Percentiles rank a stretch among this genome's conserved stretches.
Conservation (phyloP, 2,329 filamentous ascomycete species). For the Fusarium domesticum region DNA sequence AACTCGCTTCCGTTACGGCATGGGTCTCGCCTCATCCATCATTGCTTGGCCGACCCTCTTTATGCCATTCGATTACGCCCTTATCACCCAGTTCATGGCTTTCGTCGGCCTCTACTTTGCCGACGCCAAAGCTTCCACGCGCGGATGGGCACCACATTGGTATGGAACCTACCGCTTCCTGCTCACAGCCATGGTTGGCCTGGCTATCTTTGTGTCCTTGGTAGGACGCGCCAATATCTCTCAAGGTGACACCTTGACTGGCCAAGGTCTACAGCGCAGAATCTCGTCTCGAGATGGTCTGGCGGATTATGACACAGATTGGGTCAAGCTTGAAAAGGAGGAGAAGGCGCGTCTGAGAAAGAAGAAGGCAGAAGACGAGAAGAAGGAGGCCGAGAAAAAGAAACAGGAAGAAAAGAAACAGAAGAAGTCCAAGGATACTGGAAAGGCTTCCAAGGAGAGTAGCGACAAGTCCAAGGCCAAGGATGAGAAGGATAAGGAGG, state of each 20-base stretch:
- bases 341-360: constrained; percentile 39
- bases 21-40: constrained; percentile 74
- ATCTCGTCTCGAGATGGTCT: constrained; percentile 32
- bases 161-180: constrained; percentile 89
- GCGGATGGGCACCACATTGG: constrained; percentile 81
- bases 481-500: constrained; percentile 37
- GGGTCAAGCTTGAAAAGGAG: constrained; percentile 44
- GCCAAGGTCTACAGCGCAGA: constrained; percentile 37
- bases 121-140: constrained; percentile 68
- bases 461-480: constrained; percentile 31
- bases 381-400: constrained; percentile 34
- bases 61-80: constrained; percentile 77
- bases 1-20: constrained; percentile 76
- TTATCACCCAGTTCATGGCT: constrained; percentile 80
- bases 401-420: constrained; percentile 33
- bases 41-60: constrained; percentile 88
- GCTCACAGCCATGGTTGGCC: constrained; percentile 83
- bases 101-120: constrained; percentile 86
- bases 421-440: constrained; percentile 38
- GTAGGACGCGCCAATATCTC: constrained; percentile 78
- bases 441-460: constrained; percentile 35
- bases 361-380: constrained; percentile 40
- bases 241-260: constrained; percentile 29
- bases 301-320: constrained; percentile 41
- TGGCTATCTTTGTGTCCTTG: constrained; percentile 75